Percentiles rank a stretch among this genome's conserved stretches.
These are phyloP conservation scores for Oryza glaberrima DNA, from an alignment of 176 grass and related monocot genomes.

Conservation along the genomic window DNA sequence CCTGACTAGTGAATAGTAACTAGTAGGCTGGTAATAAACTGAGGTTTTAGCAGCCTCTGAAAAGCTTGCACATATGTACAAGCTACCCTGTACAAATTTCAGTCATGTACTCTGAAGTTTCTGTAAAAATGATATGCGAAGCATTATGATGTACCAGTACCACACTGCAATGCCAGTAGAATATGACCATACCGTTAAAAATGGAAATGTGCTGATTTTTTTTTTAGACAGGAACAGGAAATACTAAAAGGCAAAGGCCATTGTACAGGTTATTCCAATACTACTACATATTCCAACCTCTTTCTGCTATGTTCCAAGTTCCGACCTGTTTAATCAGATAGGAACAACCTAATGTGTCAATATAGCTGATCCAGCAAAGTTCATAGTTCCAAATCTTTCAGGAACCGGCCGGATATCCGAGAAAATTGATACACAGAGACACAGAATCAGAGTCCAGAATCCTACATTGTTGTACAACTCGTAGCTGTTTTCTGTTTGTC, in stretches of 20 bases:
- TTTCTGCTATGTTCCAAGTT: slow-evolving; percentile 30
- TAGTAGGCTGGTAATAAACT: slow-evolving; percentile 34
- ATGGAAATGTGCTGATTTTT: neutral
- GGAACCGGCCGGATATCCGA: neutral
- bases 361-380: slow-evolving; percentile 8
- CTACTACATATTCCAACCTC: neutral
- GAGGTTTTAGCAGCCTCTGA: slow-evolving; percentile 33
- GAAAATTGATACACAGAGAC: slow-evolving; percentile 13
- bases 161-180: slow-evolving; percentile 5
- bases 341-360: slow-evolving; percentile 14
- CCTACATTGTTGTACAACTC: slow-evolving; percentile 20
- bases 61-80: slow-evolving; percentile 32
- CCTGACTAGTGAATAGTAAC: slow-evolving; percentile 13
- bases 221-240: neutral
- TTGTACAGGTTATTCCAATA: slow-evolving; percentile 7
- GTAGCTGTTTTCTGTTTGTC: neutral
- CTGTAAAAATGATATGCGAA: slow-evolving; percentile 1
- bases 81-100: slow-evolving; percentile 30
- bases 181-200: neutral
- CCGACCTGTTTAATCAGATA: slow-evolving; percentile 34
- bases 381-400: neutral
- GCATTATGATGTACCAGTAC: neutral
- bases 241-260: neutral
- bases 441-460: neutral
- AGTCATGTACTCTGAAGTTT: slow-evolving; percentile 1